These are phyloP conservation scores for Neocucurbitaria cava DNA, from an alignment of 2,329 filamentous ascomycete genomes.

Conservation along the genomic window DNA sequence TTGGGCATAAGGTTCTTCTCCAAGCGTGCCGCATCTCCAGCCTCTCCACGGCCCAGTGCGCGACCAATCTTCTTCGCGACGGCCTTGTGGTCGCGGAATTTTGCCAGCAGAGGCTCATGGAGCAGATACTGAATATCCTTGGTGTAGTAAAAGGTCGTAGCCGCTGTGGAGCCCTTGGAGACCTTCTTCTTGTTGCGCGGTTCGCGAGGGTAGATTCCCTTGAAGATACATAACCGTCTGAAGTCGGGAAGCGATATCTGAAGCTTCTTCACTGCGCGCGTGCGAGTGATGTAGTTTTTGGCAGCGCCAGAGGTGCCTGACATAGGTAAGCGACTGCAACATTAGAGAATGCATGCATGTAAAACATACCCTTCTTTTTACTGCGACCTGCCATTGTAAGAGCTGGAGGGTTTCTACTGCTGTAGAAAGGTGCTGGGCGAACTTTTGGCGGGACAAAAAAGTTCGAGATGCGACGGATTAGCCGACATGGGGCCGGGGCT, in stretches of 20 bases:
- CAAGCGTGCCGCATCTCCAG: constrained; percentile 83
- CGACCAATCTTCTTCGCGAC: constrained; percentile 97
- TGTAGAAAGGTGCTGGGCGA: constrained; percentile 6
- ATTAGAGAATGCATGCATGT: not conserved
- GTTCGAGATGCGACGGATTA: constrained; percentile 32
- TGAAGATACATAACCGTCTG: constrained; percentile 98
- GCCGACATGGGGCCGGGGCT: constrained; percentile 28
- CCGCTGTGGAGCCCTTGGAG: constrained; percentile 85
- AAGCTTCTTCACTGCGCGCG: constrained; percentile 95
- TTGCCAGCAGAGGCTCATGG: constrained; percentile 90
- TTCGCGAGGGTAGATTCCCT: constrained; percentile 97
- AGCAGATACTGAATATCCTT: constrained; percentile 99
- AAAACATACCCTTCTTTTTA: constrained; percentile 68
- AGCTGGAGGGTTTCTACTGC: not conserved
- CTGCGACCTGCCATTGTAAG: constrained; percentile 45
- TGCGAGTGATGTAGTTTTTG: constrained; percentile 98
- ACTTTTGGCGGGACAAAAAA: constrained; percentile 39
- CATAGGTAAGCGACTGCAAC: not conserved
- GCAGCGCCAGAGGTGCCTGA: constrained; percentile 85
- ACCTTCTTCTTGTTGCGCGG: constrained; percentile 97
- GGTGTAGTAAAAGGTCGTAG: constrained; percentile 89
- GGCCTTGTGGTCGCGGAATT: constrained; percentile 96
- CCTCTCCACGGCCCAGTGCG: constrained; percentile 89
- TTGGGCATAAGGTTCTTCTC: constrained; percentile 91
- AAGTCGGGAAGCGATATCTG: constrained; percentile 98